These are phyloP conservation scores for Blastocystis sp. DNA, from an alignment of 352 stramenopile genomes.

Conservation along the genomic window DNA sequence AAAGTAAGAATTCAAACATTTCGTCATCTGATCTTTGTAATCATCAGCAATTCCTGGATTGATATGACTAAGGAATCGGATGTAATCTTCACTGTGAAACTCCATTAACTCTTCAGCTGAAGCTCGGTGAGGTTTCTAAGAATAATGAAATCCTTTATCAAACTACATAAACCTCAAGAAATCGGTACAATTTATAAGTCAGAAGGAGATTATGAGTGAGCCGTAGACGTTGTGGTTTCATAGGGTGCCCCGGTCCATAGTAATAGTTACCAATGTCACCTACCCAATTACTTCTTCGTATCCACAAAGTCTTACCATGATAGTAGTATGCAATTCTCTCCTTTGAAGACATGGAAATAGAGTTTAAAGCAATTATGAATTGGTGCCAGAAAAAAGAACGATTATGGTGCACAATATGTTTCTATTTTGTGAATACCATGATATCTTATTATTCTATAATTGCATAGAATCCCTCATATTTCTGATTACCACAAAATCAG, in stretches of 20 bases:
- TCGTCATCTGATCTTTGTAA: constrained; percentile 76
- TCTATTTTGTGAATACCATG: not conserved
- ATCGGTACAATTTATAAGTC: constrained; percentile 93
- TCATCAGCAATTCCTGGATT: constrained; percentile 90
- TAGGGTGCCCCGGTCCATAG: constrained; percentile 89
- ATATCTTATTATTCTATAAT: not conserved
- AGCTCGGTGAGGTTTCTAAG: constrained; percentile 75
- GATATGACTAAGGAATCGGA: constrained; percentile 91
- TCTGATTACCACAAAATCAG: too few species aligned
- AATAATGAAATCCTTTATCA: not conserved
- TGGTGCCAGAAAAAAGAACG: too few species aligned
- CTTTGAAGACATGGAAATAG: constrained; percentile 44
- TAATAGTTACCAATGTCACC: constrained; percentile 93
- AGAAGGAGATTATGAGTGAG: constrained; percentile 94
- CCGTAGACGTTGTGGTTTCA: constrained; percentile 90
- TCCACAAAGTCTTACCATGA: constrained; percentile 71
- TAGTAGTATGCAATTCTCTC: constrained; percentile 64
- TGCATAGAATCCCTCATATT: not conserved
- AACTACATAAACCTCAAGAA: constrained; percentile 95
- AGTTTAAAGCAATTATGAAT: not conserved
- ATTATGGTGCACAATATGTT: too few species aligned
- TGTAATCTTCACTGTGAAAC: constrained; percentile 95
- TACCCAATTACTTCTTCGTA: constrained; percentile 69
- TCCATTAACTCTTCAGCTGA: constrained; percentile 85
- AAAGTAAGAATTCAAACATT: constrained; percentile 73